These are phyloP conservation scores for Chrysoporthe deuterocubensis DNA, from an alignment of 2,329 filamentous ascomycete genomes.

Conservation along the genomic window DNA sequence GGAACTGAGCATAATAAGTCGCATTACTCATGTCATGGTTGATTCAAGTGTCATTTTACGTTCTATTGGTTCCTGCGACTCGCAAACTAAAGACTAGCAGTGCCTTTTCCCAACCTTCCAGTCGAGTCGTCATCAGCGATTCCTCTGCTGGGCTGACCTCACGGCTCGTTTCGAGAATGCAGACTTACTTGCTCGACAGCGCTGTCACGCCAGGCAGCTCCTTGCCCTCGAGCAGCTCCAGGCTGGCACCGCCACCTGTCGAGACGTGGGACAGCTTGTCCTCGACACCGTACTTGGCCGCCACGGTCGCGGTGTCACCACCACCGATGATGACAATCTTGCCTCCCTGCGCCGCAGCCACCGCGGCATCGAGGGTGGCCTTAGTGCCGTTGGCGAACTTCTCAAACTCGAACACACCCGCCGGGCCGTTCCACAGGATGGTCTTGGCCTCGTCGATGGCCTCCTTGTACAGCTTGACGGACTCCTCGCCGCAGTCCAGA, in stretches of 20 bases:
- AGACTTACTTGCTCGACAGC: slow-evolving; percentile 74
- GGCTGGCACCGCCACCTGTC: slow-evolving; percentile 90
- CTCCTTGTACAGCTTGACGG: slow-evolving; percentile 83
- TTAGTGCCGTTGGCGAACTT: slow-evolving; percentile 93
- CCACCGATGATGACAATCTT: slow-evolving; percentile 99
- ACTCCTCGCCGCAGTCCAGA: slow-evolving; percentile 91
- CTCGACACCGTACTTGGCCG: slow-evolving; percentile 95
- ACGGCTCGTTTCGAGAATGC: slow-evolving; percentile 7
- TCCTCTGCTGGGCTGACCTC: slow-evolving; percentile 1
- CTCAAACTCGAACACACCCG: slow-evolving; percentile 97
- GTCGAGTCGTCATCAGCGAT: slow-evolving; percentile 33
- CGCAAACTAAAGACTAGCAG: slow-evolving; percentile 41
- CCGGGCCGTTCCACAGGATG: slow-evolving; percentile 98
- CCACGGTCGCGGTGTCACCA: slow-evolving; percentile 96
- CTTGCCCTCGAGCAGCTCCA: slow-evolving; percentile 98
- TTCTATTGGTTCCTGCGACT: slow-evolving; percentile 24
- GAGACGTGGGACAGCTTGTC: slow-evolving; percentile 98
- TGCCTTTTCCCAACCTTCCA: slow-evolving; percentile 35
- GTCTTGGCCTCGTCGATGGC: slow-evolving; percentile 89
- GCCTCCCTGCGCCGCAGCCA: slow-evolving; percentile 77
- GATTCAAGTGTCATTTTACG: slow-evolving; percentile 15
- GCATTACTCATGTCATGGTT: background rate
- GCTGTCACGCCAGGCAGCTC: slow-evolving; percentile 91
- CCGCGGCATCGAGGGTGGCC: slow-evolving; percentile 85
- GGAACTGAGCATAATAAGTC: background rate